Evolutionary conservation across 1,284 basidiomycete genomes (phyloP).

Genomic region (Athelia sp.): DNA sequence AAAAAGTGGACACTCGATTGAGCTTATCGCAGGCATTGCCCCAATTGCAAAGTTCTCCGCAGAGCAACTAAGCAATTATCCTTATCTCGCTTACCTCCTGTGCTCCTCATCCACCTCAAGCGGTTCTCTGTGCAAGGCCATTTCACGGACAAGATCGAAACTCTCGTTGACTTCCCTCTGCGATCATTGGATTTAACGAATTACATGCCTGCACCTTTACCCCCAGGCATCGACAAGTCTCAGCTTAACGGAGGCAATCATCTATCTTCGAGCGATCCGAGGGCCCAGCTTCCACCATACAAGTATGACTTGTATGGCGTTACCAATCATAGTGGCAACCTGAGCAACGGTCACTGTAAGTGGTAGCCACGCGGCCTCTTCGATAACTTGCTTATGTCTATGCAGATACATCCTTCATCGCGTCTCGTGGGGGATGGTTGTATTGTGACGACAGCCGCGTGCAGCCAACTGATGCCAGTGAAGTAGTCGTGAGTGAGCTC

Average conservation of each 20-base stretch:
- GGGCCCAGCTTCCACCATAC: conserved; percentile 80
- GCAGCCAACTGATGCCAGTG: conserved; percentile 61
- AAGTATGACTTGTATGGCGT: conserved; percentile 87
- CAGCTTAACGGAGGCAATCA: conserved; percentile 35
- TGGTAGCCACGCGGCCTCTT: conserved; percentile 12
- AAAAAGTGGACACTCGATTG: too few relatives aligned
- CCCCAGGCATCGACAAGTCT: conserved; percentile 52
- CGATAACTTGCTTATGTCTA: background rate
- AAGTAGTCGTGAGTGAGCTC: conserved; percentile 72
- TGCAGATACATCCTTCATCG: conserved; percentile 82
- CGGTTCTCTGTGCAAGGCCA: conserved; percentile 90
- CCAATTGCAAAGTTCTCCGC: conserved; percentile 83
- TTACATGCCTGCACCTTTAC: conserved; percentile 83
- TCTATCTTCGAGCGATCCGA: conserved; percentile 62
- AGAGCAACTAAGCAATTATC: conserved; percentile 82
- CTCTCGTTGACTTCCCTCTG: conserved; percentile 85
- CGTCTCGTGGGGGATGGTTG: conserved; percentile 76
- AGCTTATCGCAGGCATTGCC: conserved; percentile 77
- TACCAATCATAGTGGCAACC: conserved; percentile 88
- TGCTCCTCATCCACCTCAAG: conserved; percentile 94
- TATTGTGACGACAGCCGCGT: conserved; percentile 87
- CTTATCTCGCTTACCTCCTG: conserved; percentile 89
- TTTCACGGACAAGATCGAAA: conserved; percentile 95
- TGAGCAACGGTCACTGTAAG: conserved; percentile 91
- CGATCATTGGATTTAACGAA: conserved; percentile 83